These are phyloP conservation scores for Prillingera fragicola DNA, from an alignment of 1,284 basidiomycete genomes.

Conservation along the genomic window DNA sequence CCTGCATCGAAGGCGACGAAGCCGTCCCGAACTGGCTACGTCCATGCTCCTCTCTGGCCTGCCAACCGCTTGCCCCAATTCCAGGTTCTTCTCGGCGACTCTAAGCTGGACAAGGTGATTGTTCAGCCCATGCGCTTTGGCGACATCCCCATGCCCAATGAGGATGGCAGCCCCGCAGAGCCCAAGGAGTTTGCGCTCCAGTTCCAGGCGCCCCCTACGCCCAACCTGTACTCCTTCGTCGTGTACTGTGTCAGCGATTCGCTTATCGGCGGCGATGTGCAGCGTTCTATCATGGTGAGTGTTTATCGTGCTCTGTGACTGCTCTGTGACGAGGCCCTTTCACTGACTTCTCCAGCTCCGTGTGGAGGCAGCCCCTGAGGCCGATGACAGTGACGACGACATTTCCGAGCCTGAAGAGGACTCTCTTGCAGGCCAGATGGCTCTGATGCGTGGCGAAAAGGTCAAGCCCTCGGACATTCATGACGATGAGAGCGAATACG, in stretches of 20 bases:
- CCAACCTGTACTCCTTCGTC: conserved; percentile 85
- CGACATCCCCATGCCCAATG: conserved; percentile 66
- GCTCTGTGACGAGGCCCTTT: too few relatives aligned
- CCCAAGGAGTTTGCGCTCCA: conserved; percentile 81
- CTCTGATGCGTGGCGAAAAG: conserved; percentile 83
- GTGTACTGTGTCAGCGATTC: conserved; percentile 80
- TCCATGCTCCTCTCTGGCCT: conserved; percentile 88
- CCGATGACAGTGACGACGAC: conserved; percentile 68
- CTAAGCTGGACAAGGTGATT: conserved; percentile 81
- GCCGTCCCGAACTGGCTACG: conserved; percentile 55
- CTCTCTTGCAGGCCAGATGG: conserved; percentile 95
- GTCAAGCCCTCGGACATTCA: conserved; percentile 61
- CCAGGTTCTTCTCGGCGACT: conserved; percentile 88
- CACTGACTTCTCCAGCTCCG: conserved; percentile 58
- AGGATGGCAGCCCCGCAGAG: conserved; percentile 56
- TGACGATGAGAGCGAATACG: conserved; percentile 50
- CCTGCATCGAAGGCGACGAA: conserved; percentile 48
- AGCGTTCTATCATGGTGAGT: conserved; percentile 65
- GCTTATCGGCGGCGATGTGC: conserved; percentile 74
- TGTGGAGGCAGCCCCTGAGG: conserved; percentile 66
- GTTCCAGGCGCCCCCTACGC: conserved; percentile 86
- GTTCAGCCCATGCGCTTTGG: conserved; percentile 82
- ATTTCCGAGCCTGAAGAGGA: conserved; percentile 97
- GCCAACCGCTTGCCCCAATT: conserved; percentile 78
- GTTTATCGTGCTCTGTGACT: too few relatives aligned